Percentiles rank a stretch among this genome's conserved stretches.
Evolutionary conservation across 352 stramenopile genomes (phyloP).

Genomic region (Phytophthora foliorum): DNA sequence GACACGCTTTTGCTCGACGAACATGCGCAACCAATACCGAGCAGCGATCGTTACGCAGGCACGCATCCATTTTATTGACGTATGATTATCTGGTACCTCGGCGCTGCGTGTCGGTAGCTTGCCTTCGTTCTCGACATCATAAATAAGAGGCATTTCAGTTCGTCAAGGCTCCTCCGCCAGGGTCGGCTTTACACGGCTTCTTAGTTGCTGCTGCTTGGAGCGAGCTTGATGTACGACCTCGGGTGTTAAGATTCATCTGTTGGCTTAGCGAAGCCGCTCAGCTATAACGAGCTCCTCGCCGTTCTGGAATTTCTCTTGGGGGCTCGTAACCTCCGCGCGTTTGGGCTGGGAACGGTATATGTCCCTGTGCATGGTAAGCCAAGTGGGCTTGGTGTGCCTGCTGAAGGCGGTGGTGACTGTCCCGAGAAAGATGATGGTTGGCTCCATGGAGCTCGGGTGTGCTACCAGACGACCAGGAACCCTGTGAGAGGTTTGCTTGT

Average conservation of each 20-base stretch:
- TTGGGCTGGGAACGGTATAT: constrained; percentile 17
- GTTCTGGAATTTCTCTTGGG: constrained; percentile 27
- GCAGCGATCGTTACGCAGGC: not conserved
- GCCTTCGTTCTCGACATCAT: constrained; percentile 36
- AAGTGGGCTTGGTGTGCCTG: constrained; percentile 26
- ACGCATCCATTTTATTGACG: constrained; percentile 27
- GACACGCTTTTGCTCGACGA: constrained; percentile 1
- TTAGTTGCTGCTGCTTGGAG: not conserved
- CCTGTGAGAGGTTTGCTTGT: constrained; percentile 48
- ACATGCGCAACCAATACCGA: not conserved
- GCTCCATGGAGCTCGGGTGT: constrained; percentile 27
- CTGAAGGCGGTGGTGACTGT: constrained; percentile 40
- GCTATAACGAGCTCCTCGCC: constrained; percentile 31
- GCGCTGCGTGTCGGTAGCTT: constrained; percentile 20
- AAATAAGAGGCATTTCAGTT: constrained; percentile 44
- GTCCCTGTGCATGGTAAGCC: constrained; percentile 16
- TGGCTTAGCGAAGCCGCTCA: constrained; percentile 14
- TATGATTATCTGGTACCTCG: constrained; percentile 12
- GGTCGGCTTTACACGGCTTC: constrained; percentile 8
- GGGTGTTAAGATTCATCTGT: constrained; percentile 4
- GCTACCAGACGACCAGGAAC: constrained; percentile 48
- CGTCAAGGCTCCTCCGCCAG: not conserved
- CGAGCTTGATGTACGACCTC: constrained; percentile 10
- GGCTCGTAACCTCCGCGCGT: constrained; percentile 40
- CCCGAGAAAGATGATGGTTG: constrained; percentile 23